Base-by-base conservation (phyloP, 1,284 basidiomycete genomes). In the Ganoderma resinaceum region DNA sequence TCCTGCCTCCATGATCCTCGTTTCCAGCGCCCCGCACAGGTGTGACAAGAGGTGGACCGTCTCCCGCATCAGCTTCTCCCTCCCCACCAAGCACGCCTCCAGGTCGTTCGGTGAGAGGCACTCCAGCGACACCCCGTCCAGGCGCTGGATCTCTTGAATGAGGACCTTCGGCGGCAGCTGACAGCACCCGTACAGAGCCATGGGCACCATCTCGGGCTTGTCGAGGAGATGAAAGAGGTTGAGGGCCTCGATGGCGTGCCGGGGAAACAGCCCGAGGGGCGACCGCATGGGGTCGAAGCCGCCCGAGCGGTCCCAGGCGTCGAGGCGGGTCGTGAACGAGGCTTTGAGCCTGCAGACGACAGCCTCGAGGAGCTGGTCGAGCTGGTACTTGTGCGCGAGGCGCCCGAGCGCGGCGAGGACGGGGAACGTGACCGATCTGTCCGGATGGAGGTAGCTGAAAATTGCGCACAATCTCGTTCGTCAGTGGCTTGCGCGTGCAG, bases 371-470 rank as follows among this genome's bases (percentile, higher is more conserved):
- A 43, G 20, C 26, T n/a, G 60, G 52, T 55, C 52, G 29, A 55
- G 29, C 16, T 65, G 59, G 23, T 70, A 70, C 57, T 65, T 65
- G 66, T 67, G 63, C 37, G 33, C 60, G 26, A 53, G 26, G 6
- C 52, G 52, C 1, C 16, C 65, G 33, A 29, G 55, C 42, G 38
- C 59, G 40, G 38, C 65, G 58, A 23, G 61, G 37, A n/a, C 53
- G 31, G 61, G n/a, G 26, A 53, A 53, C 8, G 61, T 18, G 2
- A n/a, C 42, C 16, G 38, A 43, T 14, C 20, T 61, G 52, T 18
- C 29, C 2, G 52, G 52, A 31, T 55, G 29, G 52, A 55, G 52
- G 52, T 55, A 59, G 57, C 57, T 59, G 35, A 18, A 59, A 59
- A 35, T 20, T 20, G 4, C 14, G 26, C 12, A 16, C 26, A 31